These are phyloP conservation scores for Coelastrella sp. DNA, from an alignment of 139 green algal genomes.

Conservation along the genomic window DNA sequence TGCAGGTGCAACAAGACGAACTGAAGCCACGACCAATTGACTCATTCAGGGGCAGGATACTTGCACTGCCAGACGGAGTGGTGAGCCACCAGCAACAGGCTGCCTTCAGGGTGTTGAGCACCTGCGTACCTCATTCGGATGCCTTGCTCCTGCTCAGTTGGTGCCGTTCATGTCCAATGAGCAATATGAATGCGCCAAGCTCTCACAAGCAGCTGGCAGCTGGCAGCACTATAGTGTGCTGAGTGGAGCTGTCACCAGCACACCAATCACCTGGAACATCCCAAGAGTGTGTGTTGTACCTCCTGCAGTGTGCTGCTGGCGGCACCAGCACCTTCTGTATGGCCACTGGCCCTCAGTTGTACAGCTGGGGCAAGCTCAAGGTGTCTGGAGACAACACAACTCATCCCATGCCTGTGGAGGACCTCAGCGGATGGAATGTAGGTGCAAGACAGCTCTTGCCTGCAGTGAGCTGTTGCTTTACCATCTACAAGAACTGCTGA, in stretches of 20 bases:
- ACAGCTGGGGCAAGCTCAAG: constrained; percentile 95
- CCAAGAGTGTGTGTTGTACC: background rate
- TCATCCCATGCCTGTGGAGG: constrained; percentile 84
- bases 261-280: too few relatives aligned
- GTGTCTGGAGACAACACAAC: constrained; percentile 88
- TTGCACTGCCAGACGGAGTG: constrained; percentile 56
- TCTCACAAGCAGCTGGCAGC: too few relatives aligned
- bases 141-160: too few relatives aligned
- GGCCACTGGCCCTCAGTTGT: constrained; percentile 81
- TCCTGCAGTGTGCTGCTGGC: constrained; percentile 52
- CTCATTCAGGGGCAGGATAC: constrained; percentile 71
- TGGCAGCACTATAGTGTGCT: too few relatives aligned
- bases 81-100: too few relatives aligned
- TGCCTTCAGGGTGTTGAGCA: too few relatives aligned
- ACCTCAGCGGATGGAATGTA: constrained; percentile 90
- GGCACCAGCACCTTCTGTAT: constrained; percentile 78
- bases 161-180: too few relatives aligned
- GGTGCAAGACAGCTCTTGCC: too few relatives aligned
- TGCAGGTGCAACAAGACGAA: constrained; percentile 84
- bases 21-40: constrained; percentile 79
- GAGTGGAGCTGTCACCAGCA: too few relatives aligned
- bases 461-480: too few relatives aligned
- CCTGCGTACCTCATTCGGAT: too few relatives aligned
- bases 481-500: background rate
- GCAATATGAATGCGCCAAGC: too few relatives aligned